phyloP scores from a whole-genome alignment of 75 land plant species.

The Cryptomeria japonica region DNA sequence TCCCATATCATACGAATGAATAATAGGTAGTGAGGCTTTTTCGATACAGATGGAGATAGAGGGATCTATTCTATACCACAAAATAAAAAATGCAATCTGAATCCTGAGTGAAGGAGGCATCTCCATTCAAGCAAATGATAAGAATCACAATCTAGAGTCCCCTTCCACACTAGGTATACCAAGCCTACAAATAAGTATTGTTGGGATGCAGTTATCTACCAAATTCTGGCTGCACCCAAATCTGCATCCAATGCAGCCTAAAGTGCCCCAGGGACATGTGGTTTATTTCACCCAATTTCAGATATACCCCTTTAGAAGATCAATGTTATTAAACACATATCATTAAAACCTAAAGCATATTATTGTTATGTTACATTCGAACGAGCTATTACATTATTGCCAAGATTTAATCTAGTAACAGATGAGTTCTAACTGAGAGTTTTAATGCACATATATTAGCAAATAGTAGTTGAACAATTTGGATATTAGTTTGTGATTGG shows the following conservation, averaged over 20 bases:
- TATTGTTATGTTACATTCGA: too few species aligned
- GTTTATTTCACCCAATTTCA: neutral
- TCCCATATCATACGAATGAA: neutral
- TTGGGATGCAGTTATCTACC: neutral
- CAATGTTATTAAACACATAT: neutral
- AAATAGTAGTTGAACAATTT: neutral
- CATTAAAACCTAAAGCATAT: neutral
- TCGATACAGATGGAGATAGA: neutral
- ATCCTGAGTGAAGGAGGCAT: neutral
- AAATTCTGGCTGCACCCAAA: neutral
- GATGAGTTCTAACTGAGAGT: neutral
- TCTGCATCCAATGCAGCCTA: neutral
- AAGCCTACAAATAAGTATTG: neutral
- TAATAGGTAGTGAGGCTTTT: neutral
- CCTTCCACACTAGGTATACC: neutral
- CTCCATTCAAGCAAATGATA: neutral
- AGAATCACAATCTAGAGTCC: neutral
- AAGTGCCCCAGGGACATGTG: neutral
- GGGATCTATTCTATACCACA: neutral
- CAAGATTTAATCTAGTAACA: neutral
- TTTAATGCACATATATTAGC: neutral
- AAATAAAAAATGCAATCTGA: neutral
- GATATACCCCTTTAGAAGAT: neutral
- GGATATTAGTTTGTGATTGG: neutral
- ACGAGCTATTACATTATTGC: neutral